Evolutionary conservation across 2,329 filamentous ascomycete species (phyloP), one percentile per base, ranked within the genome.

Genomic region (Aureobasidium sp.): DNA sequence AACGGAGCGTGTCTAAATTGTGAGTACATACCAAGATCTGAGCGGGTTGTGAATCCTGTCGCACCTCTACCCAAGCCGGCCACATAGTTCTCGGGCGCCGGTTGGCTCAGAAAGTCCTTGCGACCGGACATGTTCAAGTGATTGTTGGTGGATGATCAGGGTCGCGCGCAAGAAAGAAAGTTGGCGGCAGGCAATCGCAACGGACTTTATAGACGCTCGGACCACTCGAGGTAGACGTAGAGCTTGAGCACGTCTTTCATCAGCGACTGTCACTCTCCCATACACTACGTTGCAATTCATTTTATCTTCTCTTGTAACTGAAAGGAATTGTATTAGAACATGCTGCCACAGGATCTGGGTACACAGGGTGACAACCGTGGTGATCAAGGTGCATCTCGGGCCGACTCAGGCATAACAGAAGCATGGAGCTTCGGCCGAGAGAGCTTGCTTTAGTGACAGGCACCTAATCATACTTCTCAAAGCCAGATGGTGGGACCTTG

Each of bases 1-100:
- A 5, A 39, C 22, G 15, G 55, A 48, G 12, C 22, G 22, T 39
- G 31, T 12, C 42, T 58, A 39, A 25, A 29, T 3, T 25, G 55
- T 48, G 42, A 48, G 55, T 47, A 58, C 55, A 34, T 58, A 58
- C 55, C 55, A 63, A 99, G 82, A 82, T 99, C 94, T 62, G 93
- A 97, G 70, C 95, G 87, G 44, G 94, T 99, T 17, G 94, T 97
- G 79, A 99, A 99, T 64, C 95, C 94, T 8, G 94, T 99, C 25
- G 95, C 95, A 78, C 94, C 94, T 82, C 95, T 89, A 77, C 94
- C 94, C 66, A 99, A 87, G 84, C 94, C 94, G 66, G 94, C 94
- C 66, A 99, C 93, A 68, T 83, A 83, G 73, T 83, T 83, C 69
- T 82, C 80, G 48, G 80, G 80, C 70, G 80, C 80, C 59, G 88